Conservation (phyloP, 2,329 filamentous ascomycete genomes). For the Fusarium sp. region DNA sequence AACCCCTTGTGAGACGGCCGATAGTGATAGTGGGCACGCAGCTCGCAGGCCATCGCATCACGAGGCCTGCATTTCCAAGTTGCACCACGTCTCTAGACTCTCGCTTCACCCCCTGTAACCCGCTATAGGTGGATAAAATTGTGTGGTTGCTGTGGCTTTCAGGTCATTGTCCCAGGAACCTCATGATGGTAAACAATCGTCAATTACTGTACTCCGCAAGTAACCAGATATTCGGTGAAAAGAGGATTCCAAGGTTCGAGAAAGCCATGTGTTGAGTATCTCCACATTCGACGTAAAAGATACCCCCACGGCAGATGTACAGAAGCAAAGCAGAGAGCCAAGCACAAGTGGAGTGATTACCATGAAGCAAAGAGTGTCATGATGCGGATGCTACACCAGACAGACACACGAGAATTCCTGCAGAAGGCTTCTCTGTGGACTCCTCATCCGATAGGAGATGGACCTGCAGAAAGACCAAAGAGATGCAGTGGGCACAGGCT, state of each 20-base stretch:
- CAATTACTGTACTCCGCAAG: not conserved
- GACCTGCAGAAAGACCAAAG: constrained; percentile 39
- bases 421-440: constrained; percentile 18
- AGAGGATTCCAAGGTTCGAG: not conserved
- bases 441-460: constrained; percentile 41
- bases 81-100: constrained; percentile 26
- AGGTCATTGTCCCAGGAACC: constrained; percentile 2
- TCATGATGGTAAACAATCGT: constrained; percentile 28
- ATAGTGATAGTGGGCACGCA: constrained; percentile 26
- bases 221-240: constrained; percentile 4
- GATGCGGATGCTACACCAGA: constrained; percentile 36
- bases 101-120: constrained; percentile 39
- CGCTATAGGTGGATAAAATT: constrained; percentile 31
- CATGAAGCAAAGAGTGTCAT: constrained; percentile 29
- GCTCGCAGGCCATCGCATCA: constrained; percentile 35
- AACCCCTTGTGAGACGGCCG: constrained; percentile 25
- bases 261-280: not conserved
- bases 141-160: constrained; percentile 37
- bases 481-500: constrained; percentile 26
- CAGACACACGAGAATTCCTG: constrained; percentile 31
- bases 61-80: constrained; percentile 41
- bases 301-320: constrained; percentile 26
- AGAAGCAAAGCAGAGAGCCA: not conserved
- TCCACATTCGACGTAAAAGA: constrained; percentile 9
- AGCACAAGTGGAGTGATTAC: constrained; percentile 31